These are phyloP conservation scores for Silene coronaria DNA, from an alignment of 179 eudicot species.

Conservation along the genomic window DNA sequence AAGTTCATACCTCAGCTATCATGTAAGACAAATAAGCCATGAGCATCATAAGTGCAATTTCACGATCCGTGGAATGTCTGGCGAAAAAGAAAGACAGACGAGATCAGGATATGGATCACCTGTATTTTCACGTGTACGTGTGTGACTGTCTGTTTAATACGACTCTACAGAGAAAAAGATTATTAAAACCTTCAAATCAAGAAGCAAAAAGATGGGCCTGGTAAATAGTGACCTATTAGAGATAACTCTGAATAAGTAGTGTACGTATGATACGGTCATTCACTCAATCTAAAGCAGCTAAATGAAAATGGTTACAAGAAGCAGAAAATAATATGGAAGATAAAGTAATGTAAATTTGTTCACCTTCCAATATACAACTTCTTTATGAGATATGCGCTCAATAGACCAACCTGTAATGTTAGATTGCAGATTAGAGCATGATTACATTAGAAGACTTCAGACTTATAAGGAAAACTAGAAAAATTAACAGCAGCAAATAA, in stretches of 20 bases:
- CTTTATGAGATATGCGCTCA: slow-evolving; percentile 83
- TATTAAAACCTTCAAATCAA: not conserved
- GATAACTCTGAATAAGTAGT: not conserved
- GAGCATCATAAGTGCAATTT: slow-evolving; percentile 79
- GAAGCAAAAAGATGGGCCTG: not conserved
- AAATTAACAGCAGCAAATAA: not conserved
- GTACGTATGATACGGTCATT: not conserved
- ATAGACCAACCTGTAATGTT: slow-evolving; percentile 59
- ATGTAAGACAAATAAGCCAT: slow-evolving; percentile 80
- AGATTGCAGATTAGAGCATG: slow-evolving; percentile 19
- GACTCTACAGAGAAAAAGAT: slow-evolving; percentile 1
- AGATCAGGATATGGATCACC: not conserved
- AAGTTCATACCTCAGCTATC: slow-evolving; percentile 66
- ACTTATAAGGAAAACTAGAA: not conserved
- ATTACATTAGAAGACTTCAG: not conserved
- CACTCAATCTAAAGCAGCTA: not conserved
- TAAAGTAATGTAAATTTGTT: not conserved
- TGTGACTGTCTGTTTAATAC: not conserved
- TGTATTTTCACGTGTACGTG: not conserved
- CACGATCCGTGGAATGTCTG: slow-evolving; percentile 86
- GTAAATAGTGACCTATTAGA: not conserved
- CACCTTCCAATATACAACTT: slow-evolving; percentile 91
- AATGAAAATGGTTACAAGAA: not conserved
- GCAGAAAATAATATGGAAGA: not conserved
- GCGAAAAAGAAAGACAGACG: slow-evolving; percentile 13